A percentile compares a stretch with the other conserved stretches of the same genome.
phyloP scores from a whole-genome alignment of 495 filamentous ascomycete species.

The Aspergillus mulundensis region DNA sequence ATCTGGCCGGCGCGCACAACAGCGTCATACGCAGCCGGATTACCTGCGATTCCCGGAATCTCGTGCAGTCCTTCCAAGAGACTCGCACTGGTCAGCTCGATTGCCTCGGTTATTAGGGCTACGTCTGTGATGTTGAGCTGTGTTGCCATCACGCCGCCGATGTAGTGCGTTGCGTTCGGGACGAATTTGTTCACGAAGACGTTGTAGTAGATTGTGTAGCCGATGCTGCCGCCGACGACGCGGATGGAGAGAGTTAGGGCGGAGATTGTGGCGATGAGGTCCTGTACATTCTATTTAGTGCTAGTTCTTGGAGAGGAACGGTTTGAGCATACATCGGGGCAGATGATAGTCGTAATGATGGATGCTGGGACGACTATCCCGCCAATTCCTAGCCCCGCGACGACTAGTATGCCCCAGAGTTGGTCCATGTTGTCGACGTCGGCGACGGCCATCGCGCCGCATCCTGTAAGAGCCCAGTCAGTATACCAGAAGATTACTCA shows the following conservation, averaged over 20 bases:
- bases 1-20: constrained; percentile 60
- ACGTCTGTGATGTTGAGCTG: constrained; percentile 52
- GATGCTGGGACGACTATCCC: constrained; percentile 70
- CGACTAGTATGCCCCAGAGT: constrained; percentile 57
- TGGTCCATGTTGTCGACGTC: constrained; percentile 54
- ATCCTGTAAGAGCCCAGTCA: constrained; percentile 37
- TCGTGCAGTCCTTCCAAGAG: constrained; percentile 48
- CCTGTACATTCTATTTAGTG: constrained; percentile 37
- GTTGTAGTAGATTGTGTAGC: constrained; percentile 74
- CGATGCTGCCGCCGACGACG: constrained; percentile 65
- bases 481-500: neutral
- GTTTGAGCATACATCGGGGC: constrained; percentile 48
- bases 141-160: constrained; percentile 50
- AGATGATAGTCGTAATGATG: constrained; percentile 70
- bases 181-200: constrained; percentile 65
- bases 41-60: constrained; percentile 55
- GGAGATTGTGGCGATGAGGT: constrained; percentile 69
- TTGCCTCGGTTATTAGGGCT: constrained; percentile 39
- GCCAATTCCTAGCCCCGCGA: constrained; percentile 67
- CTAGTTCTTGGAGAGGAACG: too few species aligned
- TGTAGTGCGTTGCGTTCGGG: constrained; percentile 45
- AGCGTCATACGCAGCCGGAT: constrained; percentile 48
- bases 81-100: constrained; percentile 53
- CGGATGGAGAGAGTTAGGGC: constrained; percentile 71
- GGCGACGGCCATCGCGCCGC: constrained; percentile 56